Conservation (phyloP, 2,329 filamentous ascomycete genomes). For the Thelonectria rubi region DNA sequence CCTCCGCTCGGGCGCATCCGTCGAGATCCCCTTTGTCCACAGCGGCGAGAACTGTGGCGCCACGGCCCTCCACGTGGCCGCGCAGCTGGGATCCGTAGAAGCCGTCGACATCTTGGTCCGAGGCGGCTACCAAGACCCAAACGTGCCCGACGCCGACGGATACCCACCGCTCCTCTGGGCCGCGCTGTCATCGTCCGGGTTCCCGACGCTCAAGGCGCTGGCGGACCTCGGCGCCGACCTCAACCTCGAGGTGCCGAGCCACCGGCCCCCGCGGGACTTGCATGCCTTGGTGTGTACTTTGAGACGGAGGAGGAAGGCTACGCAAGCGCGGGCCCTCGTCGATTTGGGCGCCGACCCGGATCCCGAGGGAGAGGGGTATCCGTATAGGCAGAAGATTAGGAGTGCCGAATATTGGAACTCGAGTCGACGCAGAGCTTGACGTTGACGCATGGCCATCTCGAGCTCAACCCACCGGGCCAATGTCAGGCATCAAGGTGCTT, state of each 20-base stretch:
- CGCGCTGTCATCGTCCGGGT: slow-evolving; percentile 7
- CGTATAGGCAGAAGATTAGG: no score
- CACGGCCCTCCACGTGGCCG: slow-evolving; percentile 24
- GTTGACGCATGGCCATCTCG: no score
- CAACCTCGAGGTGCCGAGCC: slow-evolving; percentile 20
- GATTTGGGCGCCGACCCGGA: neutral
- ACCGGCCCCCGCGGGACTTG: slow-evolving; percentile 5
- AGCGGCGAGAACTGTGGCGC: slow-evolving; percentile 15
- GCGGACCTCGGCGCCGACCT: slow-evolving; percentile 27
- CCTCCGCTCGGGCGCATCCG: slow-evolving; percentile 19
- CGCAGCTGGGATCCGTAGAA: slow-evolving; percentile 5
- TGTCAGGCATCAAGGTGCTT: neutral
- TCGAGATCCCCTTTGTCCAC: slow-evolving; percentile 17
- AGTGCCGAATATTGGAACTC: no score
- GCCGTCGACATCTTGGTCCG: slow-evolving; percentile 17
- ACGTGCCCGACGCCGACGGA: slow-evolving; percentile 22
- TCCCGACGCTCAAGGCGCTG: slow-evolving; percentile 16
- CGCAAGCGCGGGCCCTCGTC: neutral
- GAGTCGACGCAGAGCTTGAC: no score
- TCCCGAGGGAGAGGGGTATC: neutral
- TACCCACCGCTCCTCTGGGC: slow-evolving; percentile 29
- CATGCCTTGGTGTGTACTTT: slow-evolving; percentile 9
- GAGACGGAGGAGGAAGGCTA: neutral
- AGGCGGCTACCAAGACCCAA: slow-evolving; percentile 22
- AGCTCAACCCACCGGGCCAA: neutral